Evolutionary conservation across 192 early-diverging fungal species (phyloP).

Genomic region (Coemansia sp.): DNA sequence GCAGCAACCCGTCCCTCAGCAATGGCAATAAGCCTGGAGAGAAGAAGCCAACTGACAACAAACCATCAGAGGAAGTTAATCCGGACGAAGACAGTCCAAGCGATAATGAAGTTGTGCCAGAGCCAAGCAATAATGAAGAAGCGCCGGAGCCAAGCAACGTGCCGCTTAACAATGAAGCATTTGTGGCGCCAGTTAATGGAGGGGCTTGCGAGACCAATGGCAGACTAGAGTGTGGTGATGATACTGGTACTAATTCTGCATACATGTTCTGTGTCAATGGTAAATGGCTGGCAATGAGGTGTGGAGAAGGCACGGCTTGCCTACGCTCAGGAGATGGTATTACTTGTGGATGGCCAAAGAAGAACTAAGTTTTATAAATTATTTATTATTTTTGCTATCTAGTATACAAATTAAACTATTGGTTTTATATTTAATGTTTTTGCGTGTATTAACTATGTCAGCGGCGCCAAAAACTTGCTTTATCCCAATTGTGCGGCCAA

Average conservation of each 20-base stretch:
- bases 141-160: background rate
- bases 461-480: background rate
- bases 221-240: background rate
- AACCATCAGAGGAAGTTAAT: background rate
- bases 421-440: background rate
- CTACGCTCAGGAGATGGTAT: background rate
- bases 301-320: conserved; percentile 9
- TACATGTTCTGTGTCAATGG: conserved; percentile 12
- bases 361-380: background rate
- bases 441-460: background rate
- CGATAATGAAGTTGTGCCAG: background rate
- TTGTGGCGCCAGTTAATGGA: background rate
- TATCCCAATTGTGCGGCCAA: background rate
- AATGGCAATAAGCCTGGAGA: background rate
- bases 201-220: conserved; percentile 4
- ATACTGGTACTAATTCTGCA: background rate
- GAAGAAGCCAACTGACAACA: background rate
- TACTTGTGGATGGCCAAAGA: conserved; percentile 4
- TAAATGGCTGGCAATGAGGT: conserved; percentile 6
- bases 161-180: background rate
- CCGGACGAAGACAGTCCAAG: background rate
- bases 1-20: background rate
- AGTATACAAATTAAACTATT: background rate
- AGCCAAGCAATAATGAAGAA: background rate
- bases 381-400: background rate